Evolutionary conservation across 305 asterid genomes (phyloP), one percentile per base, ranked within the genome.

Genomic region (Caryopteris hybrid): DNA sequence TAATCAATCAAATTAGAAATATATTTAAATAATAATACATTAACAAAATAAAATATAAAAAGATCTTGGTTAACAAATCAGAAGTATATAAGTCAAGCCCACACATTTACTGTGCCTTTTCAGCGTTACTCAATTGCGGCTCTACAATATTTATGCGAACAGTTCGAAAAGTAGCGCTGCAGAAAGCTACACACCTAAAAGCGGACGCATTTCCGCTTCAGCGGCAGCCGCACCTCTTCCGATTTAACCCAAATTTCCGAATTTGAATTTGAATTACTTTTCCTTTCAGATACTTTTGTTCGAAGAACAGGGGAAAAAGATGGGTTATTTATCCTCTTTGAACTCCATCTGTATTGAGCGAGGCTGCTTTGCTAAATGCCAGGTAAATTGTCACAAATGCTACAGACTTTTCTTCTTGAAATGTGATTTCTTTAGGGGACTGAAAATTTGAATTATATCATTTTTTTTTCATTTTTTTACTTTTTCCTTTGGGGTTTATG

Each of bases 321-420:
- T 85, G 94, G 67, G 72, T 70, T 79, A 78, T 55, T 72, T 86
- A 69, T 74, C 86, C 64, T 69, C 87, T 53, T 71, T 83, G n/a
- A 74, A 77, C 66, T 75, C 86, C 23, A 77, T 65, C 66, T 76
- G 63, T 43, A 69, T 69, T 77, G 84, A 70, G 74, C 78, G 83
- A 41, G 66, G 79, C 51, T 64, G 68, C 78, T 61, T 74, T 41
- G 64, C 53, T 38, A 83, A 81, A 47, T 74, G 54, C 70, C 88
- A 79, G 88, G 92, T 87, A 68, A 42, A 47, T 48, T 54, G 38
- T 57, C 50, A 16, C 72, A 25, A 55, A 25, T 18, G 20, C 47
- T 1, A 3, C 10, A 17, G 17, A 21, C 31, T 36, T 27, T 38
- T 16, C n/a, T 51, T 38, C 9, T 38, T 7, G 10, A 27, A 27